Percentiles rank a stretch among this genome's conserved stretches.
Evolutionary conservation across 2,329 filamentous ascomycete species (phyloP).

Genomic region (Delphinella strobiligena): DNA sequence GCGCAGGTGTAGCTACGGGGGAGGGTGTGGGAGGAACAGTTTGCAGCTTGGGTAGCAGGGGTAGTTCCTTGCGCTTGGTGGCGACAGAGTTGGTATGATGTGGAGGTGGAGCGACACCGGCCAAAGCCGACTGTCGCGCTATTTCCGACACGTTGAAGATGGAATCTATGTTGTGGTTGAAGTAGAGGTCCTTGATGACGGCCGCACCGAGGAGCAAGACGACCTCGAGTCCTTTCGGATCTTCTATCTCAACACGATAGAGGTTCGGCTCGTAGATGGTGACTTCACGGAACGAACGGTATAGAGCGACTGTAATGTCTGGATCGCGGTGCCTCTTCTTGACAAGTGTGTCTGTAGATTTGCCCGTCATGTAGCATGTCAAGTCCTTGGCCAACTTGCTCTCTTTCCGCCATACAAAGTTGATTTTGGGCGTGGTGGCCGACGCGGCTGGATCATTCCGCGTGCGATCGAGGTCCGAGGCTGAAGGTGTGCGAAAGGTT

Average conservation of each 20-base stretch:
- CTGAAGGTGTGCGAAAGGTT: slow-evolving; percentile 69
- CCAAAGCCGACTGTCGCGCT: slow-evolving; percentile 17
- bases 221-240: slow-evolving; percentile 84
- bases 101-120: slow-evolving; percentile 9
- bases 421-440: slow-evolving; percentile 53
- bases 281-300: slow-evolving; percentile 61
- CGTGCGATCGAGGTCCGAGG: slow-evolving; percentile 64
- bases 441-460: slow-evolving; percentile 46
- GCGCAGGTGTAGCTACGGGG: slow-evolving; percentile 10
- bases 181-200: slow-evolving; percentile 51
- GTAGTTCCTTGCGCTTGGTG: slow-evolving; percentile 15
- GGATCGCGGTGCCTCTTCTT: slow-evolving; percentile 78
- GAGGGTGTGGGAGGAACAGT: slow-evolving; percentile 5
- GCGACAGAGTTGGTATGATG: slow-evolving; percentile 10
- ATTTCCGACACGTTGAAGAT: slow-evolving; percentile 61
- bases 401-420: slow-evolving; percentile 84
- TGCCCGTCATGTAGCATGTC: slow-evolving; percentile 77
- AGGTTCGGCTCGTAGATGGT: slow-evolving; percentile 92
- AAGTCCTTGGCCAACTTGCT: slow-evolving; percentile 76
- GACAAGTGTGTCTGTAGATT: slow-evolving; percentile 50
- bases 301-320: slow-evolving; percentile 88
- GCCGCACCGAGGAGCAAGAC: slow-evolving; percentile 53
- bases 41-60: slow-evolving; percentile 16
- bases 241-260: slow-evolving; percentile 80
- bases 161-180: slow-evolving; percentile 50